Percentiles rank a stretch among this genome's conserved stretches.
Evolutionary conservation across 2,329 filamentous ascomycete species (phyloP).

Genomic region (Arthrobotrys conoides): DNA sequence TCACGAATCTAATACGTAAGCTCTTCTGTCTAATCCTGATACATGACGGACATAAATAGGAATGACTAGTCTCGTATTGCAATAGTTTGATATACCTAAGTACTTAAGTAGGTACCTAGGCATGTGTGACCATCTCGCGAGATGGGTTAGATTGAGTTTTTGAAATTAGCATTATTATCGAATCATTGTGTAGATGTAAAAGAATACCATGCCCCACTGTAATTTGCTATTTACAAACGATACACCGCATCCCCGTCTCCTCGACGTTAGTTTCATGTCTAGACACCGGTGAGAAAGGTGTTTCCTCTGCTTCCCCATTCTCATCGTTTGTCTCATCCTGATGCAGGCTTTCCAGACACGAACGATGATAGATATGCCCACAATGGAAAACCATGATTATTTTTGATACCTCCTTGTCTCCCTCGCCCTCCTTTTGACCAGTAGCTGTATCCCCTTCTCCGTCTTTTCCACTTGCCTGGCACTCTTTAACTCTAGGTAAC

Average conservation of each 20-base stretch:
- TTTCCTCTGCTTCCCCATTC: slow-evolving; percentile 34
- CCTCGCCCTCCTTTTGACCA: slow-evolving; percentile 7
- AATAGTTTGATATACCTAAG: no score
- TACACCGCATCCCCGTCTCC: slow-evolving; percentile 44
- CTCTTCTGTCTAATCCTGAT: not conserved
- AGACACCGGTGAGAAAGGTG: slow-evolving; percentile 44
- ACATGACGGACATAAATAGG: no score
- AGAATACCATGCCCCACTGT: not conserved
- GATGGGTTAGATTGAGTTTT: not conserved
- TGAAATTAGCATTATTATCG: slow-evolving; percentile 30
- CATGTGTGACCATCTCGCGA: slow-evolving; percentile 16
- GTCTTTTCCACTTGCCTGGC: slow-evolving; percentile 24
- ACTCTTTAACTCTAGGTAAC: slow-evolving; percentile 13
- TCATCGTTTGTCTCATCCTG: slow-evolving; percentile 30
- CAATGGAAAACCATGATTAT: slow-evolving; percentile 64
- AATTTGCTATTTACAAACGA: slow-evolving; percentile 50
- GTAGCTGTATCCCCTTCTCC: slow-evolving; percentile 5
- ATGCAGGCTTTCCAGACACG: slow-evolving; percentile 63
- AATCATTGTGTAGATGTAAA: slow-evolving; percentile 11
- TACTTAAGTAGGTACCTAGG: no score
- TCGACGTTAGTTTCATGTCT: slow-evolving; percentile 53
- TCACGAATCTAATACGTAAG: not conserved
- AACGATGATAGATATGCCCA: slow-evolving; percentile 63
- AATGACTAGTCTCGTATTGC: no score
- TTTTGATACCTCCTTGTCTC: slow-evolving; percentile 31